Conservation (phyloP, 352 stramenopile genomes). For the Pythium insidiosum region DNA sequence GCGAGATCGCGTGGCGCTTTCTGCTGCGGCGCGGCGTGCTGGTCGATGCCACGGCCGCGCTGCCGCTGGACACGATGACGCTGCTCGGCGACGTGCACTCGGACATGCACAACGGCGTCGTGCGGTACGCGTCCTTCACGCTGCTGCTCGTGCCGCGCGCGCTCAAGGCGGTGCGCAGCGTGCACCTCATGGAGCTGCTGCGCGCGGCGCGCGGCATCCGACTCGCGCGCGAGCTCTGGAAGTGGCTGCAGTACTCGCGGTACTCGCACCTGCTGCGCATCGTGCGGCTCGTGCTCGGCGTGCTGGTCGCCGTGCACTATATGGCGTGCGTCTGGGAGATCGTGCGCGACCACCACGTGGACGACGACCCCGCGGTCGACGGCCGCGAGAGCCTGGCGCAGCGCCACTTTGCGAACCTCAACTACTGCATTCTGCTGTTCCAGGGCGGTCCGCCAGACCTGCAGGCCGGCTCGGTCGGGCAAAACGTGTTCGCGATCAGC, state of each 20-base stretch:
- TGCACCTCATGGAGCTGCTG: background rate
- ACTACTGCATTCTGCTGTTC: constrained; percentile 18
- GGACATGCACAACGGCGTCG: too few species aligned
- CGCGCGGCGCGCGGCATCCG: constrained; percentile 1
- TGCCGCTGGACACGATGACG: constrained; percentile 3
- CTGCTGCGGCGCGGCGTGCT: constrained; percentile 16
- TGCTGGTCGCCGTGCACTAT: constrained; percentile 17
- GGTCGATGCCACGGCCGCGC: constrained; percentile 11
- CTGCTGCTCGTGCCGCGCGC: background rate
- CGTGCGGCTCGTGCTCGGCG: constrained; percentile 4
- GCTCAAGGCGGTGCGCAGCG: background rate
- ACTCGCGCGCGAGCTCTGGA: constrained; percentile 5
- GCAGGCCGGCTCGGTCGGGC: constrained; percentile 5
- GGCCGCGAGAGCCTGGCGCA: background rate
- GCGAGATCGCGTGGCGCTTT: constrained; percentile 18
- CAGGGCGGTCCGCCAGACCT: constrained; percentile 49
- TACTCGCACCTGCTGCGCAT: too few species aligned
- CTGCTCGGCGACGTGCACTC: too few species aligned
- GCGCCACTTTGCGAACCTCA: background rate
- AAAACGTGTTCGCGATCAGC: constrained; percentile 36
- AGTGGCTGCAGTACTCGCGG: constrained; percentile 26
- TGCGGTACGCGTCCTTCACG: too few species aligned
- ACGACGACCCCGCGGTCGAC: too few species aligned
- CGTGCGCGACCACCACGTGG: background rate
- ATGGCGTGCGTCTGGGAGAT: constrained; percentile 15